Evolutionary conservation across 352 stramenopile species (phyloP).

Genomic region (Thraustochytrium striatum): DNA sequence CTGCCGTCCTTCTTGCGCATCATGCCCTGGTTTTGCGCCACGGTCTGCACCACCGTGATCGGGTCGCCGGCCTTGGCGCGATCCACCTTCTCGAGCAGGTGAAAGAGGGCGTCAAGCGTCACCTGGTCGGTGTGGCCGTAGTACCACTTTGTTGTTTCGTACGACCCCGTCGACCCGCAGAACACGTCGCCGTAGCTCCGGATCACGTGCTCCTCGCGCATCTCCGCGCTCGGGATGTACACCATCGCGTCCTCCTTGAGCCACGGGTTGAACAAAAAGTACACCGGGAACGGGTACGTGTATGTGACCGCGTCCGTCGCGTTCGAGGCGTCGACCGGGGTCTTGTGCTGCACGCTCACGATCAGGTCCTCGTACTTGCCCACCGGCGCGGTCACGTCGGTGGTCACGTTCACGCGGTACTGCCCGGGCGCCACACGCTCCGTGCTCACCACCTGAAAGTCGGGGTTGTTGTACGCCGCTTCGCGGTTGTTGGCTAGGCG

Average conservation of each 20-base stretch:
- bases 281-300: not conserved
- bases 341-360: not conserved
- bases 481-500: not conserved
- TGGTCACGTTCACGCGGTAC: slow-evolving; percentile 17
- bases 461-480: slow-evolving; percentile 27
- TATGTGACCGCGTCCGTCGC: not conserved
- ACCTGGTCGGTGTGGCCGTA: slow-evolving; percentile 39
- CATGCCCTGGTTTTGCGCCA: slow-evolving; percentile 34
- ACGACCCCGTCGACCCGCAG: slow-evolving; percentile 7
- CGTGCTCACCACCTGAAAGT: not conserved
- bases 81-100: slow-evolving; percentile 33
- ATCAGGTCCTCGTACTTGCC: slow-evolving; percentile 39
- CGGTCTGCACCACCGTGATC: slow-evolving; percentile 15
- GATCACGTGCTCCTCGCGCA: slow-evolving; percentile 26
- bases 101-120: slow-evolving; percentile 20
- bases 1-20: not conserved
- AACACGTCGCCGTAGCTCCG: slow-evolving; percentile 31
- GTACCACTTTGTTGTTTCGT: slow-evolving; percentile 13
- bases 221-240: slow-evolving; percentile 13
- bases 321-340: not conserved
- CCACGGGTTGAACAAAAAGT: slow-evolving; percentile 41
- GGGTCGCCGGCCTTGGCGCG: slow-evolving; percentile 3
- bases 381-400: not conserved
- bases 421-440: not conserved
- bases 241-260: slow-evolving; percentile 8